Evolutionary conservation across 495 filamentous ascomycete genomes (phyloP).

Genomic region (Neurospora intermedia): DNA sequence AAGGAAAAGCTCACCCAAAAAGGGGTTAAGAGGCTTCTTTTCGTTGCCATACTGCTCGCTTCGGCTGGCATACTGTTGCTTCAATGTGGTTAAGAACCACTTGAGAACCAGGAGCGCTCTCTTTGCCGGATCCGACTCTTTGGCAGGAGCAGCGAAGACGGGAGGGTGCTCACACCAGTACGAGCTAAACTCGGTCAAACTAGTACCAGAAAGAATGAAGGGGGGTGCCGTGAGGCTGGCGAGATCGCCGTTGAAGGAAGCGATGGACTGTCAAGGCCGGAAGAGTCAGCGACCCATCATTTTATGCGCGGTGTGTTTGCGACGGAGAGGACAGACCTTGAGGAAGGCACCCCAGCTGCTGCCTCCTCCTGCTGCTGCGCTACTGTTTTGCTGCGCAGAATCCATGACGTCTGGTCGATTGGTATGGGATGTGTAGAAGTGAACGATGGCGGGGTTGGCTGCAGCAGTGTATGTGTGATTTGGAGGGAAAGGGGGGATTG

Average conservation of each 20-base stretch:
- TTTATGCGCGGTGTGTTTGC: neutral
- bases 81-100: constrained; percentile 94
- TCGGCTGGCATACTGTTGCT: constrained; percentile 85
- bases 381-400: constrained; percentile 6
- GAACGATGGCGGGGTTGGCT: neutral
- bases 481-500: neutral
- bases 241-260: constrained; percentile 93
- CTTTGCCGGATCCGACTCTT: constrained; percentile 71
- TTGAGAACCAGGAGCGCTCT: constrained; percentile 81
- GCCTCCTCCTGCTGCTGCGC: constrained; percentile 26
- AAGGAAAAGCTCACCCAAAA: constrained; percentile 83
- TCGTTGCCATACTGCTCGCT: constrained; percentile 88
- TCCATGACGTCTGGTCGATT: neutral
- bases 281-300: neutral
- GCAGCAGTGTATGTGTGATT: neutral
- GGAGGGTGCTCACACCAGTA: constrained; percentile 95
- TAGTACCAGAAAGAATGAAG: constrained; percentile 88
- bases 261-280: constrained; percentile 58
- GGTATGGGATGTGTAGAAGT: neutral
- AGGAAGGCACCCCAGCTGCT: constrained; percentile 41
- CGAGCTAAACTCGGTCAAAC: constrained; percentile 85
- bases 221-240: constrained; percentile 89
- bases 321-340: constrained; percentile 28
- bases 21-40: constrained; percentile 94
- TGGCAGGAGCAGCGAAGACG: constrained; percentile 75